Evolutionary conservation across 2,329 filamentous ascomycete species (phyloP), one percentile per base, ranked within the genome.

Genomic region (Didymellaceae sp.): DNA sequence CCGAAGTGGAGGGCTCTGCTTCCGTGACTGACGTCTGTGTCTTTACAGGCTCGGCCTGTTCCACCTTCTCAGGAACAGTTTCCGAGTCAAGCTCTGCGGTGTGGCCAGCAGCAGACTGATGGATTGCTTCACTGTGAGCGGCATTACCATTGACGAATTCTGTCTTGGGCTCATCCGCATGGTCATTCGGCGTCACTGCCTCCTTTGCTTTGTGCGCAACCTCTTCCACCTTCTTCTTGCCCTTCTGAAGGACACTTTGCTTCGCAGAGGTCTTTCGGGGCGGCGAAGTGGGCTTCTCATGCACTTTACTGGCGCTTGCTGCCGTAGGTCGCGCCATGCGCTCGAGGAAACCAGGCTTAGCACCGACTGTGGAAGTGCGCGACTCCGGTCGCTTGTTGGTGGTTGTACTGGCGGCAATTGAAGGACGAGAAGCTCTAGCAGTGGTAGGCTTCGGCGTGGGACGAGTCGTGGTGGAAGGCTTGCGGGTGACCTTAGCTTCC

Each of bases 251-350:
- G 13, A 61, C 42, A 30, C 58, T 59, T n/a, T 55, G 52, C 48
- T 66, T 69, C 3, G 53, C 46, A 8, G 55, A 37, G 14, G 65
- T 42, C 31, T 67, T 65, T 21, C 62, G 64, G 10, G 74, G 72
- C 24, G 75, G 72, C 52, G 71, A 67, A 13, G 71, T 69, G 16
- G 67, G 66, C 74, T 89, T 90, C 5, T 89, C 87, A 2, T 82
- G 77, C 0, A 82, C 81, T 74, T 90, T 91, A 56, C 80, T 86
- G 7, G 86, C 81, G 5, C 86, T 90, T 35, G 83, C 78, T 34
- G 87, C 82, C 0, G 89, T 92, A 2, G 89, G 89, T 31, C 88
- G 80, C 84, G 87, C 91, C 88, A 92, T 91, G 43, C 89, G 83
- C n/a, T 87, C 88, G 20, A 92, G 75, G 73, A 92, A 92, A 11